Percentiles rank a stretch among this genome's conserved stretches.
Conservation (phyloP, 78 protist species). For the Dictyostelium firmibasis region DNA sequence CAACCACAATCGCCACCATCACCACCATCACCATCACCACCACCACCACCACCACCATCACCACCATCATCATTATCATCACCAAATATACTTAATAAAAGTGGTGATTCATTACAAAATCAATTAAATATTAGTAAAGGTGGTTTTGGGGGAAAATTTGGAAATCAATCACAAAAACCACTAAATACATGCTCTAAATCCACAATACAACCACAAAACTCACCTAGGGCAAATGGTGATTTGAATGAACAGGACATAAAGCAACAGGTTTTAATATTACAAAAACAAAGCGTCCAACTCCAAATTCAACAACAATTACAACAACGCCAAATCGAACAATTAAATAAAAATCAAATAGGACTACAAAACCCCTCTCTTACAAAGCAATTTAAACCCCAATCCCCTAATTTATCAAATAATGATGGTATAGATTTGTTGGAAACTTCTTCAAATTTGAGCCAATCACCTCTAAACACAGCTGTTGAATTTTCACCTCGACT, state of each 20-base stretch:
- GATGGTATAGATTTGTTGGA: neutral
- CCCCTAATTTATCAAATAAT: neutral
- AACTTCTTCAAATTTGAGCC: neutral
- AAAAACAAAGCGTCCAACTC: neutral
- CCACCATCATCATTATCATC: neutral
- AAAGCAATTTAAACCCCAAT: neutral
- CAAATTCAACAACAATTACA: constrained; percentile 22
- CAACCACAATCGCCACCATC: neutral
- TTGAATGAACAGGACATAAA: neutral
- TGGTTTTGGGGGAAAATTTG: neutral
- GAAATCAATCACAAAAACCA: neutral
- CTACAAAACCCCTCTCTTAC: neutral
- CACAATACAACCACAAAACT: neutral
- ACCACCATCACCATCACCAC: neutral
- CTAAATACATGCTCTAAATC: neutral
- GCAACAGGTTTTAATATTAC: neutral
- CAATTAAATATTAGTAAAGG: neutral
- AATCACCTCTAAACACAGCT: no score
- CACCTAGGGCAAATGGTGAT: neutral
- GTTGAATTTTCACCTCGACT: no score
- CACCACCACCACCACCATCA: neutral
- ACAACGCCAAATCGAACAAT: neutral
- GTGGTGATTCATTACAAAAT: neutral
- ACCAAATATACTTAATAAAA: neutral
- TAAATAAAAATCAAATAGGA: neutral